A percentile compares a stretch with the other conserved stretches of the same genome.
phyloP scores from a whole-genome alignment of 257 asterid genomes.

The Gentiana dahurica region DNA sequence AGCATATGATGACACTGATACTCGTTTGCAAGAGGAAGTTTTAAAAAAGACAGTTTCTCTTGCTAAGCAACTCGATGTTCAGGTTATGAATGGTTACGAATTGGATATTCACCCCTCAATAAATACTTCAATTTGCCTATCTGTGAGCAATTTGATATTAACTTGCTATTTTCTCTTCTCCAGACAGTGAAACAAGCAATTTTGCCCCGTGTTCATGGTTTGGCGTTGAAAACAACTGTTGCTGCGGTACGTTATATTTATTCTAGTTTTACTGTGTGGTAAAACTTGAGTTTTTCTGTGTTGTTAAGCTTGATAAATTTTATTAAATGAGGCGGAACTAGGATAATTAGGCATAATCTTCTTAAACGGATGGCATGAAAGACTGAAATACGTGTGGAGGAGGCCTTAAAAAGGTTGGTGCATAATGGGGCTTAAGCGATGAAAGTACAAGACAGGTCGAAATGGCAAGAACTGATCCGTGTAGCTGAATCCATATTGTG shows the following conservation, averaged over 20 bases:
- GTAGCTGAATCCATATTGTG: too few species aligned
- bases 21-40: slow-evolving; percentile 99
- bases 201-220: slow-evolving; percentile 90
- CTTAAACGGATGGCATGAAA: too few species aligned
- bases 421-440: too few species aligned
- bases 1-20: slow-evolving; percentile 91
- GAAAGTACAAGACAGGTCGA: too few species aligned
- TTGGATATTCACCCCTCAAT: neutral
- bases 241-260: slow-evolving; percentile 72
- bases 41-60: slow-evolving; percentile 68
- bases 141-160: neutral
- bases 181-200: slow-evolving; percentile 85
- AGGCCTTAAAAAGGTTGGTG: too few species aligned
- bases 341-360: too few species aligned
- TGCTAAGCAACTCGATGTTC: slow-evolving; percentile 78
- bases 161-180: slow-evolving; percentile 12
- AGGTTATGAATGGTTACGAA: slow-evolving; percentile 37
- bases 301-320: neutral
- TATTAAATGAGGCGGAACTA: too few species aligned
- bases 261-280: slow-evolving; percentile 6
- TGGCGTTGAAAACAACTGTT: slow-evolving; percentile 96
- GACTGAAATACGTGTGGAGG: too few species aligned
- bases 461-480: too few species aligned
- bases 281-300: neutral
- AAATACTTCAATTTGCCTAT: neutral